These are phyloP conservation scores for Fusarium irregulare DNA, from an alignment of 2,329 filamentous ascomycete genomes.

Conservation along the genomic window DNA sequence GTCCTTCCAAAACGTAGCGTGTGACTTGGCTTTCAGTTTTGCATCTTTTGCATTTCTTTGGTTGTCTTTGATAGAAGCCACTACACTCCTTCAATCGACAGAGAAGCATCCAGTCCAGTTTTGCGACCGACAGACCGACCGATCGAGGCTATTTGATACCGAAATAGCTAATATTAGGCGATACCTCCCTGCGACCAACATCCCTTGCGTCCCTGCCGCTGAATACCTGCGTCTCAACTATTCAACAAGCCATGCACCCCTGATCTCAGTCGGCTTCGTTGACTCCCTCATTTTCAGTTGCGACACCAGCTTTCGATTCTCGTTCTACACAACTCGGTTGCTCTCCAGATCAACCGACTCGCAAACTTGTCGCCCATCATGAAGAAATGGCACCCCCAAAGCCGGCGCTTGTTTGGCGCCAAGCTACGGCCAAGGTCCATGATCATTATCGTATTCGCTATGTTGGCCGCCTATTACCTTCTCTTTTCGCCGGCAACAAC, in stretches of 20 bases:
- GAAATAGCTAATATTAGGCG: neutral
- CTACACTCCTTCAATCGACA: conserved; percentile 47
- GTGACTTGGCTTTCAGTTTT: conserved; percentile 11
- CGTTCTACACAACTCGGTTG: conserved; percentile 12
- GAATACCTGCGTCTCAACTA: conserved; percentile 9
- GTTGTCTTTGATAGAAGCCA: conserved; percentile 54
- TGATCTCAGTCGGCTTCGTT: conserved; percentile 27
- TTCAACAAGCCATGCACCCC: conserved; percentile 32
- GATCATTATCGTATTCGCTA: conserved; percentile 54
- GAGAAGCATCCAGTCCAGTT: conserved; percentile 7
- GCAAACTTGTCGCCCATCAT: conserved; percentile 29
- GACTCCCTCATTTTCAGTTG: conserved; percentile 8
- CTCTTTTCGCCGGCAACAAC: conserved; percentile 52
- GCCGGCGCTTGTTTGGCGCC: conserved; percentile 47
- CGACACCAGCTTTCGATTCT: conserved; percentile 12
- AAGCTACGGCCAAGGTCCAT: conserved; percentile 57
- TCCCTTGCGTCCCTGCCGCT: conserved; percentile 23
- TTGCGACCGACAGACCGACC: conserved; percentile 16
- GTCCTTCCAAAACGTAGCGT: conserved; percentile 27
- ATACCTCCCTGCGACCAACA: conserved; percentile 22
- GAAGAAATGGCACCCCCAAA: conserved; percentile 51
- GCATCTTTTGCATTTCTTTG: conserved; percentile 20
- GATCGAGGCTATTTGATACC: conserved; percentile 2
- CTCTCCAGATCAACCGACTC: conserved; percentile 3
- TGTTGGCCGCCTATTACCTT: conserved; percentile 58